These are phyloP conservation scores for Colletotrichum sp. DNA, from an alignment of 2,329 filamentous ascomycete species.

Conservation along the genomic window DNA sequence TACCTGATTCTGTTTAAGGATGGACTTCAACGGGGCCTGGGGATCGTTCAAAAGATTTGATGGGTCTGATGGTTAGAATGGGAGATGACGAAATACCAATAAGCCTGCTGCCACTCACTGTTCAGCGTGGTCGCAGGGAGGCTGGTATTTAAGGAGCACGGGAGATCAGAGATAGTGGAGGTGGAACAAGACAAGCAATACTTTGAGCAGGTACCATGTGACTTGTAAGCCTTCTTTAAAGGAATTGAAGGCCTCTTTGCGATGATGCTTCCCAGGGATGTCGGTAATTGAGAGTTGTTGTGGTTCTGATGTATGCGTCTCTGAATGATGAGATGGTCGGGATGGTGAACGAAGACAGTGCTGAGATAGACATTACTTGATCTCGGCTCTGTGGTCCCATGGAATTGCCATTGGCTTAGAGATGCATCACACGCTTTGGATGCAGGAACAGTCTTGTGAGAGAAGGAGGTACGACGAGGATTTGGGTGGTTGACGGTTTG, in stretches of 20 bases:
- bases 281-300: rapidly evolving
- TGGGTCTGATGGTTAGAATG: background rate
- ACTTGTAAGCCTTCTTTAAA: background rate
- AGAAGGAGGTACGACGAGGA: too few relatives aligned
- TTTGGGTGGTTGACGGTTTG: background rate
- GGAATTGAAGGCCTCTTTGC: background rate
- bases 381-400: rapidly evolving
- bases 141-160: background rate
- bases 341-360: background rate
- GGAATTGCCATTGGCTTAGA: rapidly evolving
- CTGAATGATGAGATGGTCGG: background rate
- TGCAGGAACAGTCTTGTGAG: too few relatives aligned
- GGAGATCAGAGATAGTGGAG: background rate
- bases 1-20: background rate
- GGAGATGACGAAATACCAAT: rapidly evolving
- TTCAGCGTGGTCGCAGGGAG: background rate
- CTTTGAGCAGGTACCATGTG: too few relatives aligned
- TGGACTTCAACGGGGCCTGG: background rate
- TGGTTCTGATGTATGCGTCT: background rate
- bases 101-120: background rate
- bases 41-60: background rate
- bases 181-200: background rate
- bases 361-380: background rate
- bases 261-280: rapidly evolving
- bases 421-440: background rate